Conservation (phyloP, 23 red algal genomes). For the Gracilaria domingensis region DNA sequence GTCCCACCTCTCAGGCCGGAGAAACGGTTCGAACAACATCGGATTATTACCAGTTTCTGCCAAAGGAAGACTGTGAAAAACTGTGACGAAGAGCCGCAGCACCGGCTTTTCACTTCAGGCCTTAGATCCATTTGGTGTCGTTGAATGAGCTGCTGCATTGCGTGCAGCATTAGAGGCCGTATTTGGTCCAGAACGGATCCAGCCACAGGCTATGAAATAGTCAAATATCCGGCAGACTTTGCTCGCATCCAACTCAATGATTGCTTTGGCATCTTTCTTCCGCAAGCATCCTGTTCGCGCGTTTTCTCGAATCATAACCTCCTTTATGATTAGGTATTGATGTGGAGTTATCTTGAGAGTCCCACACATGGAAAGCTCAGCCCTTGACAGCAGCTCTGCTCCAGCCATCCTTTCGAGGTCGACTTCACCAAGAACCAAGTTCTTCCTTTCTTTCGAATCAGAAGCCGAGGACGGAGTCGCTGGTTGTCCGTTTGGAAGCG, state of each 20-base stretch:
- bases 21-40: too few species aligned
- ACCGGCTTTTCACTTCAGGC: too few species aligned
- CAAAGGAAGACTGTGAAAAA: too few species aligned
- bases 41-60: too few species aligned
- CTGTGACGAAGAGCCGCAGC: too few species aligned
- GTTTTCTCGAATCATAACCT: conserved; percentile 89
- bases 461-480: background rate
- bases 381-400: conserved; percentile 80
- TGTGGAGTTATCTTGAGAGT: conserved; percentile 84
- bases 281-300: conserved; percentile 69
- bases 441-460: conserved; percentile 52
- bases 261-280: conserved; percentile 86
- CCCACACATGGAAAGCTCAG: conserved; percentile 83
- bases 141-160: background rate
- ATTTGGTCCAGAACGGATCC: conserved; percentile 56
- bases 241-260: conserved; percentile 65
- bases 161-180: conserved; percentile 8
- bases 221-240: conserved; percentile 84
- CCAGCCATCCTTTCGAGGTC: conserved; percentile 82
- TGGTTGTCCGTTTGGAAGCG: conserved; percentile 22
- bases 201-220: conserved; percentile 73
- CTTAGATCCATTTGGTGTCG: conserved; percentile 51
- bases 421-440: conserved; percentile 33
- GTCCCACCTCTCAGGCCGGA: too few species aligned
- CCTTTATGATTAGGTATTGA: conserved; percentile 88